A percentile compares a stretch with the other conserved stretches of the same genome.
Conservation (phyloP, 257 asterid genomes). For the Capsicum baccatum region DNA sequence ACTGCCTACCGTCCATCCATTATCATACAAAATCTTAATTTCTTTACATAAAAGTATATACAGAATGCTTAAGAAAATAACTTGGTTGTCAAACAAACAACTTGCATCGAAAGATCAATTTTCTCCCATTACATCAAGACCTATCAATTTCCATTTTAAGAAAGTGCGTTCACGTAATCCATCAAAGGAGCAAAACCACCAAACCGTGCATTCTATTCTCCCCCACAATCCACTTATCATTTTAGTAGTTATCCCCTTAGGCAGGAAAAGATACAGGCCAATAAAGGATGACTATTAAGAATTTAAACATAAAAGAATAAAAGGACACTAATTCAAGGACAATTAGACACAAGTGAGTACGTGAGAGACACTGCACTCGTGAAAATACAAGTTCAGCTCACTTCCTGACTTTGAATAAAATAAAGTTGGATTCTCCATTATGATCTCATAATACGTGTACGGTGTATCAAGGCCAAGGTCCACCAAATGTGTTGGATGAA, state of each 20-base stretch:
- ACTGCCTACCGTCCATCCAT: not conserved
- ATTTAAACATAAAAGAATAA: not conserved
- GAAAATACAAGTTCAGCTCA: slow-evolving; percentile 23
- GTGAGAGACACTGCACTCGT: not conserved
- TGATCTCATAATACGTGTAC: slow-evolving; percentile 18
- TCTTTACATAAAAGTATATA: slow-evolving; percentile 12
- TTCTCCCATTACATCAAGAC: not conserved
- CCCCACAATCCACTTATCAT: slow-evolving; percentile 14
- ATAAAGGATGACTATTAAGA: not conserved
- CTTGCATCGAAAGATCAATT: slow-evolving; percentile 1
- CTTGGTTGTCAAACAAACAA: slow-evolving; percentile 12
- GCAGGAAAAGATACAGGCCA: slow-evolving; percentile 1
- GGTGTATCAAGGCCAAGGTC: slow-evolving; percentile 25
- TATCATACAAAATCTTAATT: not conserved
- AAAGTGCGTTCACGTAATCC: not conserved
- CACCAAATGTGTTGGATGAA: slow-evolving; percentile 24
- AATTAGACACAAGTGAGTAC: slow-evolving; percentile 8
- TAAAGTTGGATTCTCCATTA: not conserved
- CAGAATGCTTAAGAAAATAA: slow-evolving; percentile 23
- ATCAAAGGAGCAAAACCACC: not conserved
- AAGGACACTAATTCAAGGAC: not conserved
- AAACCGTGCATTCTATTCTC: not conserved
- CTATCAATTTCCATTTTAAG: not conserved
- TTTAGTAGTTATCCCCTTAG: slow-evolving; percentile 18
- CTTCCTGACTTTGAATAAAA: not conserved